phyloP scores from a whole-genome alignment of 257 asterid species.

The Plantago elongata region DNA sequence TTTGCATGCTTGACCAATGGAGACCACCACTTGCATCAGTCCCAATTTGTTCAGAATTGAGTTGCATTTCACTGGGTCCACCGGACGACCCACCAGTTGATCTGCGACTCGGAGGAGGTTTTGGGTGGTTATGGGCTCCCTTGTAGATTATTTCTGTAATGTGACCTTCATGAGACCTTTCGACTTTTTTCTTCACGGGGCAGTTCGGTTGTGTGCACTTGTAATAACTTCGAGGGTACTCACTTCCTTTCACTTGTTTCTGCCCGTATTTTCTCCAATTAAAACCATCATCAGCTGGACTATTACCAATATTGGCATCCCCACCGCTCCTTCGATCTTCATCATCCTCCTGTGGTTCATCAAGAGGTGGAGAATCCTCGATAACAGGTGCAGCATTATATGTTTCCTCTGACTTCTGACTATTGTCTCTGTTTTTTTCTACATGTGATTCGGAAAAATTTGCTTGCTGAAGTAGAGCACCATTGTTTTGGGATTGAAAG shows the following conservation, averaged over 20 bases:
- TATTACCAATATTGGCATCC: constrained; percentile 28
- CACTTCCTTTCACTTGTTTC: constrained; percentile 68
- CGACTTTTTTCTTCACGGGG: constrained; percentile 58
- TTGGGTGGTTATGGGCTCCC: constrained; percentile 68
- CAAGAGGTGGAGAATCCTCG: constrained; percentile 39
- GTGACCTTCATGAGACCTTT: constrained; percentile 53
- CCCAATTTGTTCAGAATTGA: constrained; percentile 34
- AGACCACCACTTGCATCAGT: constrained; percentile 32
- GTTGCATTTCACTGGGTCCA: constrained; percentile 31
- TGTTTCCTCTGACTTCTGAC: constrained; percentile 32
- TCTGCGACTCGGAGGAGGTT: constrained; percentile 51
- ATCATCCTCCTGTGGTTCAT: constrained; percentile 50
- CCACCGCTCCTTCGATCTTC: constrained; percentile 7
- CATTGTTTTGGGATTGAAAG: constrained; percentile 21
- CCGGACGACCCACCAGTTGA: constrained; percentile 46
- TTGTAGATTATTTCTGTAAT: constrained; percentile 57
- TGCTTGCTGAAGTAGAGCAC: constrained; percentile 15
- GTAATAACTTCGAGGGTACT: constrained; percentile 63
- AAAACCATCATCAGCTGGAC: constrained; percentile 43
- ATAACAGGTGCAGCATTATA: constrained; percentile 23
- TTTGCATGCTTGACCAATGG: constrained; percentile 43
- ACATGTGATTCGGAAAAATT: constrained; percentile 34
- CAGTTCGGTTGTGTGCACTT: constrained; percentile 60
- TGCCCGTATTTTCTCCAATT: constrained; percentile 76
- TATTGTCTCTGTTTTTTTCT: constrained; percentile 28